Evolutionary conservation across 2,329 filamentous ascomycete species (phyloP), one percentile per base, ranked within the genome.

Genomic region (Ceratocystiopsis minuta): DNA sequence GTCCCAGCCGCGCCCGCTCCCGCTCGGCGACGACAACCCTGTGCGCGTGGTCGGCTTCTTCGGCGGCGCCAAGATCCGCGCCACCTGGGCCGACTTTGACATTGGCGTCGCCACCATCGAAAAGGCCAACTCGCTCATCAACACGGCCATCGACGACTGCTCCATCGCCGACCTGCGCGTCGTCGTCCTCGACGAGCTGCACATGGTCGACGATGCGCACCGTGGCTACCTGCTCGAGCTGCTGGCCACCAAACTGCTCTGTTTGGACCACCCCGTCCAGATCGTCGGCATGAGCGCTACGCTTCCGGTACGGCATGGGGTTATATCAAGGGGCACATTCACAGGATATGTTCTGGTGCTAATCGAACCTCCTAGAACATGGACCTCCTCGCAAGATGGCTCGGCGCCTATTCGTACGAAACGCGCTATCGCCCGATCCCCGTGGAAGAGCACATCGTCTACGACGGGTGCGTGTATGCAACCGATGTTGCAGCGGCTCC

Each of bases 211-310:
- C 50, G 81, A 86, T 53, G 77, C 79, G 47, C 70, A 78, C 49
- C 72, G 81, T 13, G 81, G 81, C 4, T 86, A 86, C 53, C 64
- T 86, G 1, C 62, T 86, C 42, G 81, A 87, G 53, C 62, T 86
- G 6, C 72, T 84, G 58, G 74, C 77, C 6, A 80, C 79, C 4
- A 86, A 86, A 52, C 53, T 86, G 28, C 59, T 84, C n/a, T 70
- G 75, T 43, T 58, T 86, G 17, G 75, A 72, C 20, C 72, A 81
- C 44, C 59, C 66, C 18, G 65, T 82, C 16, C 80, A 86, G 52
- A 75, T 86, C 16, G 62, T 85, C 44, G 80, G 78, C 49, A 86
- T 87, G 81, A 86, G 81, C 51, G 81, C 81, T 5, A 86, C 81
- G 0, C 62, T 87, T 38, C 75, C 77, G 42, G 78, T 81, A 60